Conservation (phyloP, 2,329 filamentous ascomycete species). For the Beauveria scarabaeidicola region DNA sequence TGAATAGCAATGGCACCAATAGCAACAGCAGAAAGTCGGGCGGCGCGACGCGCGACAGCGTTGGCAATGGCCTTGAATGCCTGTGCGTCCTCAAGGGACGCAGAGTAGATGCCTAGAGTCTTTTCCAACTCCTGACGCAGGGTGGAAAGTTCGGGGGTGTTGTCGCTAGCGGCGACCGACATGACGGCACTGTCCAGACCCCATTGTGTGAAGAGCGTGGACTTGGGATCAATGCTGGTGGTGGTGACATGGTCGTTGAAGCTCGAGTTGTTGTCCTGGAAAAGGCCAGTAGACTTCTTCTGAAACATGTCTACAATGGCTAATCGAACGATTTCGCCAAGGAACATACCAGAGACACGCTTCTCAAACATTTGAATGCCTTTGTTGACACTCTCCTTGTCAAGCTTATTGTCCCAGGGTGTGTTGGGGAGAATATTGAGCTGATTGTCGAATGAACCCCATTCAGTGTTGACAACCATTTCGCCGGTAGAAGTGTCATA, state of each 20-base stretch:
- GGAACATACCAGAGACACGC: slow-evolving; percentile 94
- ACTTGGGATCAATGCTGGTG: slow-evolving; percentile 56
- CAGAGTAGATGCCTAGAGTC: slow-evolving; percentile 65
- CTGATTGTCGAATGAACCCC: slow-evolving; percentile 96
- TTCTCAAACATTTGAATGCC: slow-evolving; percentile 99
- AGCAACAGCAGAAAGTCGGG: slow-evolving; percentile 78
- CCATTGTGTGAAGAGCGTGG: slow-evolving; percentile 70
- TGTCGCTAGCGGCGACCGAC: slow-evolving; percentile 77
- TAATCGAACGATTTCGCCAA: slow-evolving; percentile 84
- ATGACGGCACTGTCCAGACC: slow-evolving; percentile 86
- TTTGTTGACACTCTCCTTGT: slow-evolving; percentile 76
- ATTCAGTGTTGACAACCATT: slow-evolving; percentile 98
- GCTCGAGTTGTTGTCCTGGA: slow-evolving; percentile 66
- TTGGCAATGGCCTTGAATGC: slow-evolving; percentile 77
- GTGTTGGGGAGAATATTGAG: slow-evolving; percentile 83
- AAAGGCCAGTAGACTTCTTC: slow-evolving; percentile 58
- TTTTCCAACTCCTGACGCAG: slow-evolving; percentile 73
- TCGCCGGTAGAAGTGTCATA: slow-evolving; percentile 77
- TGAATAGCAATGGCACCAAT: slow-evolving; percentile 78
- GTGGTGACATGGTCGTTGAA: slow-evolving; percentile 62
- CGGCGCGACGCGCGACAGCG: slow-evolving; percentile 81
- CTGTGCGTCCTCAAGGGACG: slow-evolving; percentile 75
- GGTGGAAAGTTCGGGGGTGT: slow-evolving; percentile 59
- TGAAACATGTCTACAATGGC: slow-evolving; percentile 65
- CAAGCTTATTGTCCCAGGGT: slow-evolving; percentile 69